These are phyloP conservation scores for Schizophyllum commune DNA, from an alignment of 1,284 basidiomycete species.

Conservation along the genomic window DNA sequence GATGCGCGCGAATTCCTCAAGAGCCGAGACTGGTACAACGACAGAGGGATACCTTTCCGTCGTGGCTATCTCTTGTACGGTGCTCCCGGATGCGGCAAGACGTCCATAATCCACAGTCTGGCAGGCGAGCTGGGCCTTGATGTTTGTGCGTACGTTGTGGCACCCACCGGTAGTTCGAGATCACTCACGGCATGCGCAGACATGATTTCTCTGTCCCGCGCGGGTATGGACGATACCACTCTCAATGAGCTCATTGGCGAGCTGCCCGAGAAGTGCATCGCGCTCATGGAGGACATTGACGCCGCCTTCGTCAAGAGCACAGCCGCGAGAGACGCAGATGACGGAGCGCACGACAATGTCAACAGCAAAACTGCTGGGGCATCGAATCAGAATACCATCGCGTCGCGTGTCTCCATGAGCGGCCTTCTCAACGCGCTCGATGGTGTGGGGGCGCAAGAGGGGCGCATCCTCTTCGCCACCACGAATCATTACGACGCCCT, in stretches of 20 bases:
- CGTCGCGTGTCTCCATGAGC: slow-evolving; percentile 45
- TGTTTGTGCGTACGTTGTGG: slow-evolving; percentile 35
- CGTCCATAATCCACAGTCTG: slow-evolving; percentile 65
- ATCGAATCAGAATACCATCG: not conserved
- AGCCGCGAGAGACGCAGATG: slow-evolving; percentile 13
- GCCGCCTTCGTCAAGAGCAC: slow-evolving; percentile 58
- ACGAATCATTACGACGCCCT: slow-evolving; percentile 64
- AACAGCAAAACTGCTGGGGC: not conserved
- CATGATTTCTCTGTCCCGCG: slow-evolving; percentile 63
- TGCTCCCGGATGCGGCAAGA: slow-evolving; percentile 72
- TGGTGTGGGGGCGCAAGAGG: slow-evolving; percentile 69
- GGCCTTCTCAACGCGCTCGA: slow-evolving; percentile 71
- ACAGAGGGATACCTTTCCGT: slow-evolving; percentile 66
- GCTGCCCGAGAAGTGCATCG: slow-evolving; percentile 63
- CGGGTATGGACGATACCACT: slow-evolving; percentile 58
- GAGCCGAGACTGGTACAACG: slow-evolving; percentile 61
- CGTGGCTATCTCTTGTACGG: slow-evolving; percentile 69
- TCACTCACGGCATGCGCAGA: slow-evolving; percentile 15
- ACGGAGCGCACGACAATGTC: not conserved
- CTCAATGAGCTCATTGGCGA: slow-evolving; percentile 55
- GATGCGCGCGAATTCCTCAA: slow-evolving; percentile 62
- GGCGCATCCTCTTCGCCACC: slow-evolving; percentile 69
- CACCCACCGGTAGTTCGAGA: not conserved
- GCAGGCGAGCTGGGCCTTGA: slow-evolving; percentile 71
- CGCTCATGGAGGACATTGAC: slow-evolving; percentile 78